A percentile compares a stretch with the other conserved stretches of the same genome.
Conservation (phyloP, 306 rosid genomes). For the Cucurbita moschata region DNA sequence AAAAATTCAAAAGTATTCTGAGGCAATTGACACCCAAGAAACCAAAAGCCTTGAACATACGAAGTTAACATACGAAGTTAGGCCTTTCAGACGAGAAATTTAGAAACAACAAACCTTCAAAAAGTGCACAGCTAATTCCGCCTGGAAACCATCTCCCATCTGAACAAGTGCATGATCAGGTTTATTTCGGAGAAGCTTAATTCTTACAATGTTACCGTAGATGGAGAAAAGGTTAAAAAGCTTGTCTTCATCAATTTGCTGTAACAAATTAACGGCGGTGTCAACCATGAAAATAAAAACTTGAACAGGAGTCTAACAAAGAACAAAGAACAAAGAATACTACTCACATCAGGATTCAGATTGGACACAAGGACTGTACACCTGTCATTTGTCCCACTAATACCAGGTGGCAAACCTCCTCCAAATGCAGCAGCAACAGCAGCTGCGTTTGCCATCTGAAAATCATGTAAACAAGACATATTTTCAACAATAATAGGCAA, state of each 20-base stretch:
- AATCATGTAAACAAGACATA: conserved; percentile 6
- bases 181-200: conserved; percentile 86
- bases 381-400: conserved; percentile 92
- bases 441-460: conserved; percentile 77
- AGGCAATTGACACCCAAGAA: not conserved
- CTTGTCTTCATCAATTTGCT: conserved; percentile 96
- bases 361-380: conserved; percentile 88
- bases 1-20: not conserved
- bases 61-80: not conserved
- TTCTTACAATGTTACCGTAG: conserved; percentile 89
- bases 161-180: conserved; percentile 96
- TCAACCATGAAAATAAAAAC: conserved; percentile 2
- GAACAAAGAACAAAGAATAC: not conserved
- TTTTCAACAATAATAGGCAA: not conserved
- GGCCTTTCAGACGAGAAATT: not conserved
- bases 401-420: conserved; percentile 95
- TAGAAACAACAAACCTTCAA: conserved; percentile 53
- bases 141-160: conserved; percentile 99
- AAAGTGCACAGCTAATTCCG: conserved; percentile 92
- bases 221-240: conserved; percentile 92
- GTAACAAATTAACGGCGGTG: conserved; percentile 17
- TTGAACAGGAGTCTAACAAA: not conserved
- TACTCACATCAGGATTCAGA: conserved; percentile 81
- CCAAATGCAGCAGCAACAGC: conserved; percentile 90
- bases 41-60: not conserved